Evolutionary conservation across 352 stramenopile genomes (phyloP), one percentile per base, ranked within the genome.

Genomic region (Phytophthora europaea): DNA sequence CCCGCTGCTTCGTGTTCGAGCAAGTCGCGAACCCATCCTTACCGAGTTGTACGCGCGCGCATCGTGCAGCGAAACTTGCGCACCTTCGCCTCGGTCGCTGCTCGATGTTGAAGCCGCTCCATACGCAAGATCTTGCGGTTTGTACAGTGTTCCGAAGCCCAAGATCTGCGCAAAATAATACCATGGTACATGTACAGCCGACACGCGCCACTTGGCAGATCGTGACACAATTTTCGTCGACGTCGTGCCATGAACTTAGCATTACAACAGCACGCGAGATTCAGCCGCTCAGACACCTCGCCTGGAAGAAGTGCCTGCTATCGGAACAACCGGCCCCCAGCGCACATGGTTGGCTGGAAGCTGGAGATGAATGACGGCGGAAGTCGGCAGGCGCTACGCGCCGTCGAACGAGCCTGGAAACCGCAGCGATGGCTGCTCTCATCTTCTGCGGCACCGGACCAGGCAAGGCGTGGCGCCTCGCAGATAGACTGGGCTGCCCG

Each of bases 371-470:
- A 78, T 40, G 45, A 65, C 33, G 69, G 62, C 63, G 69, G 69
- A 76, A 72, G 63, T 54, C 38, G 22, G 48, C 38, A 22, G 47
- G n/a, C 61, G 52, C 40, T 54, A 22, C 50, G 23, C 65, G 51
- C 45, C 72, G 57, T 66, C 67, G 69, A 78, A 80, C 54, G 55
- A 75, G 65, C 73, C 40, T 33, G 50, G 73, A 80, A 80, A 53
- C 64, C 51, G 73, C 73, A 75, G 54, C 70, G 73, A 75, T 75
- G 73, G 62, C 73, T 80, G 69, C 73, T 68, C 73, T 75, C 73
- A 77, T 76, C 63, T 80, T 80, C 73, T 72, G 60, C 65, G 73
- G 73, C 73, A 72, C 73, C 64, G 33, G 73, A 80, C 62, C 73
- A 80, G 73, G 64, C 50, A 54, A 31, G 45, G 45, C 45, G 9